phyloP scores from a whole-genome alignment of 1,139 yeast genomes.

The Kodamaea sp. region DNA sequence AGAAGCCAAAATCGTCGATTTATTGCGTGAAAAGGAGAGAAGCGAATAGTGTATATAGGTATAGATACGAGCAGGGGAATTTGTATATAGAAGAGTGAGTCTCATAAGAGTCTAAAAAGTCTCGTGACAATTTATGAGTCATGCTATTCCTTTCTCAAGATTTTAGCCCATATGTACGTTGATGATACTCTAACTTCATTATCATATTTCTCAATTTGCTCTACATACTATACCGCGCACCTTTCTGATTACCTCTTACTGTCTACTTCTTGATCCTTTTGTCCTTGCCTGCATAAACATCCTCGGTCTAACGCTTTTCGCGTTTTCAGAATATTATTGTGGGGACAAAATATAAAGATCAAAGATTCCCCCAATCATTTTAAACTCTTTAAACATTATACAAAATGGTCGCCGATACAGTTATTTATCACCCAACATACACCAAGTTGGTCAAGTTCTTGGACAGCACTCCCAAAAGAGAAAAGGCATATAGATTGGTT shows the following conservation, averaged over 20 bases:
- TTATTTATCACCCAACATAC: slow-evolving; percentile 73
- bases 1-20: background rate
- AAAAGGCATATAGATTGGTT: slow-evolving; percentile 73
- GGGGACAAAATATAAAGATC: slow-evolving; percentile 4
- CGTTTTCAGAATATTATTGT: slow-evolving; percentile 1
- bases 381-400: background rate
- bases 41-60: background rate
- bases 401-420: slow-evolving; percentile 61
- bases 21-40: too few relatives aligned
- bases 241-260: too few relatives aligned
- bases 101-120: too few relatives aligned
- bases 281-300: background rate
- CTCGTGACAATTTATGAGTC: too few relatives aligned
- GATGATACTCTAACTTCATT: too few relatives aligned
- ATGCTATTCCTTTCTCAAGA: too few relatives aligned
- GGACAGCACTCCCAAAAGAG: slow-evolving; percentile 65
- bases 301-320: slow-evolving; percentile 2
- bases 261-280: background rate
- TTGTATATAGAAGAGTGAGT: too few relatives aligned
- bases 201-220: too few relatives aligned
- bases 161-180: too few relatives aligned
- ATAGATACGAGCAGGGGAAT: too few relatives aligned
- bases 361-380: background rate
- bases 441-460: slow-evolving; percentile 60
- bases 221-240: too few relatives aligned